Evolutionary conservation across 352 stramenopile species (phyloP).

Genomic region (Elongisporangium senticosum): DNA sequence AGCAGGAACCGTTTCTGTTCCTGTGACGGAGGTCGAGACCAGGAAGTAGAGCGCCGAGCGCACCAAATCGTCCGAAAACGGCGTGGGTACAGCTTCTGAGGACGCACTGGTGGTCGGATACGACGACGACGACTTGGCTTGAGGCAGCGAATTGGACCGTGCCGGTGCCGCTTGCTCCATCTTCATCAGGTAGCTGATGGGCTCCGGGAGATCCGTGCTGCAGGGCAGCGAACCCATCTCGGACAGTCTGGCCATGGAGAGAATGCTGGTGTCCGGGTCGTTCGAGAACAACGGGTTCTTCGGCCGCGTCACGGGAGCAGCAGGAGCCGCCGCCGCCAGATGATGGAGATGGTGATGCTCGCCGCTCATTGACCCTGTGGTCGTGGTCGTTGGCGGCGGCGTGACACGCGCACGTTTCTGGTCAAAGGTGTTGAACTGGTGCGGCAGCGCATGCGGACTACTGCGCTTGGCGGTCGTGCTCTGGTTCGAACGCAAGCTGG

Average conservation of each 20-base stretch:
- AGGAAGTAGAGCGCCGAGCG: slow-evolving; percentile 61
- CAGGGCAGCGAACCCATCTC: slow-evolving; percentile 34
- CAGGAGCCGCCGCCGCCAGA: too few relatives aligned
- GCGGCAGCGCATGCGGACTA: slow-evolving; percentile 5
- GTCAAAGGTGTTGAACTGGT: neutral
- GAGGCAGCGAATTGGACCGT: neutral
- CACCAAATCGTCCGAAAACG: slow-evolving; percentile 62
- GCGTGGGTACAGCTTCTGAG: slow-evolving; percentile 3
- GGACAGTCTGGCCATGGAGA: slow-evolving; percentile 35
- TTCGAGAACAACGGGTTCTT: slow-evolving; percentile 61
- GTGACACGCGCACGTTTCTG: slow-evolving; percentile 11
- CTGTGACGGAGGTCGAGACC: slow-evolving; percentile 46
- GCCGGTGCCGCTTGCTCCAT: slow-evolving; percentile 7
- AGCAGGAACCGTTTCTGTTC: slow-evolving; percentile 14
- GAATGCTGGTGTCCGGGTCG: slow-evolving; percentile 25
- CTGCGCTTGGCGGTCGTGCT: slow-evolving; percentile 12
- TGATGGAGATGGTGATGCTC: slow-evolving; percentile 5
- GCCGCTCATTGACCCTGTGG: neutral
- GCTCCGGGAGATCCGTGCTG: slow-evolving; percentile 56
- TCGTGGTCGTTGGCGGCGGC: neutral
- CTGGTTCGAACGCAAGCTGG: neutral
- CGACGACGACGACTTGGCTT: slow-evolving; percentile 1
- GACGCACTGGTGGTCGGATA: neutral
- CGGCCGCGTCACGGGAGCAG: too few relatives aligned
- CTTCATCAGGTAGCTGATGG: slow-evolving; percentile 55